phyloP scores from a whole-genome alignment of 371 early-diverging fungal species.

The Mucor racemosus region DNA sequence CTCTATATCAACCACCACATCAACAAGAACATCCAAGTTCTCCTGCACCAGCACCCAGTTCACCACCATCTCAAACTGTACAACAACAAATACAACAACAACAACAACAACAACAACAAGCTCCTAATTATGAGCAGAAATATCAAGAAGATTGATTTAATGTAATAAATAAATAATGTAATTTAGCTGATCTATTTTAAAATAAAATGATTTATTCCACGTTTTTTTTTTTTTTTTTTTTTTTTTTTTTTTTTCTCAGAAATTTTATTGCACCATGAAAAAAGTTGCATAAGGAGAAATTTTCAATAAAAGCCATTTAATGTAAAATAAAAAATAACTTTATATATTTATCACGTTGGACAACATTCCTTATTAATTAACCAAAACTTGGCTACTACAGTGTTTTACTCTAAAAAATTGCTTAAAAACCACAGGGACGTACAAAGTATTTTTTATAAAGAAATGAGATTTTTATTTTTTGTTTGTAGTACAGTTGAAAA shows the following conservation, averaged over 20 bases:
- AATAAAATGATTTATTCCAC: background rate
- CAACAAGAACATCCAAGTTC: conserved; percentile 1
- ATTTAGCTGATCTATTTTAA: too few relatives aligned
- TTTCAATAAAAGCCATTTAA: too few relatives aligned
- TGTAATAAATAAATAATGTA: background rate
- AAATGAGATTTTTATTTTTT: background rate
- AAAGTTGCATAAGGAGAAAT: too few relatives aligned
- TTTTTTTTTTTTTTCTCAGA: background rate
- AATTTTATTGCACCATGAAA: too few relatives aligned
- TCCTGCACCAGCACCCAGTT: conserved; percentile 6
- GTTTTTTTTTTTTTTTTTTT: background rate
- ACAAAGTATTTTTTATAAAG: too few relatives aligned
- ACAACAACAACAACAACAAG: background rate
- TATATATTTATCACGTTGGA: too few relatives aligned
- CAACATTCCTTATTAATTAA: too few relatives aligned
- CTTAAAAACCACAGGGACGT: too few relatives aligned
- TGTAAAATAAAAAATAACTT: too few relatives aligned
- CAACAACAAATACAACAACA: conserved; percentile 5
- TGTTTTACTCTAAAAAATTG: too few relatives aligned
- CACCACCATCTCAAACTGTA: background rate
- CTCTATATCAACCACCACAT: background rate
- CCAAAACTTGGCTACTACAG: too few relatives aligned
- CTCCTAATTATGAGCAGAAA: conserved; percentile 14
- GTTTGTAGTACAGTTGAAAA: background rate
- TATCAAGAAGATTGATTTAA: conserved; percentile 3